Evolutionary conservation across 495 filamentous ascomycete species (phyloP).

Genomic region (Podospora bellae-mahoneyi): DNA sequence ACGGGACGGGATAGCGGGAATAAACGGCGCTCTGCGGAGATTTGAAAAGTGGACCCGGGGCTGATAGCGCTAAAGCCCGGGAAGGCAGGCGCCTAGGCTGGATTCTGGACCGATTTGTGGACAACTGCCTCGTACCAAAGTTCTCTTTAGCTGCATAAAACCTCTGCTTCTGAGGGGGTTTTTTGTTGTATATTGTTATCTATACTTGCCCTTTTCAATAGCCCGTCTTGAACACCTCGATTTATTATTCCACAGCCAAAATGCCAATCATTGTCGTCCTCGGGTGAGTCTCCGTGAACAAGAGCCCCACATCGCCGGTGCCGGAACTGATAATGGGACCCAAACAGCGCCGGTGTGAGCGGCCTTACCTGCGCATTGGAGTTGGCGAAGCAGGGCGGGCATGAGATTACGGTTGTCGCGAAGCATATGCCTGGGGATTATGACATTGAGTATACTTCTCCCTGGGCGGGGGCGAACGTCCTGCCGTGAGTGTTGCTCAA

Average conservation of each 20-base stretch:
- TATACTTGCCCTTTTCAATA: background rate
- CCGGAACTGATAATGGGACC: background rate
- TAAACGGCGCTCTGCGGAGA: background rate
- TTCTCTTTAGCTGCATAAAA: background rate
- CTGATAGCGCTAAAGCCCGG: background rate
- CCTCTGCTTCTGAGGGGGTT: background rate
- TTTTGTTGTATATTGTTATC: background rate
- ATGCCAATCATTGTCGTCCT: slow-evolving; percentile 60
- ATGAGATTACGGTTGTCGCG: slow-evolving; percentile 71
- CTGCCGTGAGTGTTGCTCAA: slow-evolving; percentile 59
- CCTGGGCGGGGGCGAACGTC: slow-evolving; percentile 93
- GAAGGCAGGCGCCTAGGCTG: background rate
- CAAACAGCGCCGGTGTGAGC: slow-evolving; percentile 75
- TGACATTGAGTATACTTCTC: slow-evolving; percentile 92
- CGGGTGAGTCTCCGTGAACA: slow-evolving; percentile 45
- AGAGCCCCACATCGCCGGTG: background rate
- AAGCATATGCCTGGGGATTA: slow-evolving; percentile 99
- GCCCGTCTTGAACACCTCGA: background rate
- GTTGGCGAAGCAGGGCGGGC: slow-evolving; percentile 67
- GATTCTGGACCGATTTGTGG: background rate
- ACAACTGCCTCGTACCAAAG: background rate
- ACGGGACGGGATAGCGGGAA: background rate
- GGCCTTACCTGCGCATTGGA: slow-evolving; percentile 89
- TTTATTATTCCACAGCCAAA: slow-evolving; percentile 6
- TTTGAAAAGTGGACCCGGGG: background rate